These are phyloP conservation scores for Aspergillus cristatus DNA, from an alignment of 495 filamentous ascomycete genomes.

Conservation along the genomic window DNA sequence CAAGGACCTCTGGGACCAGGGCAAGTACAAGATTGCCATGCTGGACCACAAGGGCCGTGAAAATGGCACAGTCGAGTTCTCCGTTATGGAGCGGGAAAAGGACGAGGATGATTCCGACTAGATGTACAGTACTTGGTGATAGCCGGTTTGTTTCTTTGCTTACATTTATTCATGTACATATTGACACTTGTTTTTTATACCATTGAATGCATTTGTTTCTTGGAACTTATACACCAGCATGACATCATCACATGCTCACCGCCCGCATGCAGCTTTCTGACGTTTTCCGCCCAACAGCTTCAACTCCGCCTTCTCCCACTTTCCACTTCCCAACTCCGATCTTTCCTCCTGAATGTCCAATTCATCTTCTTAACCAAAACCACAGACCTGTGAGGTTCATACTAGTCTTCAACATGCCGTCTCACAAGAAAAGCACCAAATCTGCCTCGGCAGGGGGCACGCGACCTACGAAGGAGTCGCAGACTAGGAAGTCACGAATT, in stretches of 20 bases:
- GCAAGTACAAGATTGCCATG: conserved; percentile 64
- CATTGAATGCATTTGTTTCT: too few species aligned
- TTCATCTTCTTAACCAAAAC: background rate
- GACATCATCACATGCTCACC: conserved; percentile 32
- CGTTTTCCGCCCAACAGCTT: background rate
- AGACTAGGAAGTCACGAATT: conserved; percentile 11
- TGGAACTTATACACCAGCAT: too few species aligned
- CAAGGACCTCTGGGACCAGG: conserved; percentile 69
- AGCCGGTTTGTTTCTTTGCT: background rate
- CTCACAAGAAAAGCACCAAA: background rate
- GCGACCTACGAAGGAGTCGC: background rate
- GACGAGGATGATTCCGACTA: conserved; percentile 20
- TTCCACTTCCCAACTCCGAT: background rate
- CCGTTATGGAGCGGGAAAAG: conserved; percentile 25
- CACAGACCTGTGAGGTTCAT: too few species aligned
- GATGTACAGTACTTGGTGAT: background rate
- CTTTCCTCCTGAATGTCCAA: background rate
- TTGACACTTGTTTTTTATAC: too few species aligned
- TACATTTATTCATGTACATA: conserved; percentile 2
- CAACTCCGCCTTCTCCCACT: background rate
- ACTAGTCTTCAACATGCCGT: background rate
- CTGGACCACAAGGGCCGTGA: conserved; percentile 43
- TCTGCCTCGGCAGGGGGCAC: background rate
- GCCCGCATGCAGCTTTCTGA: background rate
- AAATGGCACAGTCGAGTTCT: conserved; percentile 35